Base-by-base conservation (phyloP, 805 yeast species). In the Yarrowia sp. region DNA sequence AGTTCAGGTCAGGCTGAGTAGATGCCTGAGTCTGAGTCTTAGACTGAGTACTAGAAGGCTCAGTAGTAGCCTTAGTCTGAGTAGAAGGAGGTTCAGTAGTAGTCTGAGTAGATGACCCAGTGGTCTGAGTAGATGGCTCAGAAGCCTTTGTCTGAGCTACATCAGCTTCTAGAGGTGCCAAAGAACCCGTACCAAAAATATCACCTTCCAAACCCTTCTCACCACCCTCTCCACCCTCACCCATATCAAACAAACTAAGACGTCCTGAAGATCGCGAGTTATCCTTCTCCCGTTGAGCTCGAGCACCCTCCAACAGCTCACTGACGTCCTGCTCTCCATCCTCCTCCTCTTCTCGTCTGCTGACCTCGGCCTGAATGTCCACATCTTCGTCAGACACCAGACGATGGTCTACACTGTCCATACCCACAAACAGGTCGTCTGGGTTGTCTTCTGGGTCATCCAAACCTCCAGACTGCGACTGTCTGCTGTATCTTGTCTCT, bases 371-470 rank as follows among this genome's bases (percentile, higher is more conserved):
- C 26, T 36, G 32, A n/a, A 19, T 36, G 4, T 36, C 61, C 11
- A 38, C 46, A 8, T 54, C 61, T 2, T 54, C 61, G 7, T 54
- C 61, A 3, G 61, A 54, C 14, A 54, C 61, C 7, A 54, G 16
- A 7, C 61, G 44, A 17, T 54, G 61, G 10, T 54, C 61, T 19
- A 54, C 46, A 8, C 61, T 54, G 24, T 54, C 61, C 46, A 54
- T 36, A 6, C 61, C 61, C 44, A 54, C 61, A 54, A 54, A 54
- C 44, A 54, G 46, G 7, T 54, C 61, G 35, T 54, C 61, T 12
- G 59, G 59, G 33, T 52, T 24, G 22, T 52, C 59, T 16, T 24
- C 33, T n/a, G 30, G 11, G 16, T n/a, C 28, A 43, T 17, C 12
- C 19, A 14, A 16, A 11, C 6, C 12, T 36, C 21, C 40, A 7